Evolutionary conservation across 441 rosid species (phyloP), one percentile per base, ranked within the genome.

Genomic region (Cnidoscolus chayamansa): DNA sequence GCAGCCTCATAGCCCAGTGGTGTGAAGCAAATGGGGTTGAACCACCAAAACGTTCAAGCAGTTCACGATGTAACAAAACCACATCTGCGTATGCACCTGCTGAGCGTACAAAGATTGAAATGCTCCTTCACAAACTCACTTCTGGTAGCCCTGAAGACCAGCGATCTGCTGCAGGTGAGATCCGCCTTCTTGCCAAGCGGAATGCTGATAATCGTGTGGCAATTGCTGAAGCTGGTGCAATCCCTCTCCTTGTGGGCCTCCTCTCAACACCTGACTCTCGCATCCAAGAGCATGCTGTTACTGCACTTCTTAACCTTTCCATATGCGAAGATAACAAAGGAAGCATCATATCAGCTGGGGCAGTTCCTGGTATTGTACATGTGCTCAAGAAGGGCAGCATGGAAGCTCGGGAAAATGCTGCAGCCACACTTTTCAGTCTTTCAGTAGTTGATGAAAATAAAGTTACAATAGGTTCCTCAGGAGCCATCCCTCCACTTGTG

Each of bases 341-440:
- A 68, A 86, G 84, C 73, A 94, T 94, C 57, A 86, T 90, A 68
- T 81, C 86, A 20, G 87, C 86, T 40, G 96, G 93, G 66, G 99
- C 99, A 32, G 89, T 94, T 72, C 99, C 96, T 25, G 94, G 96
- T 72, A 89, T 92, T 62, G 93, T 92, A 65, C 90, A 84, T 62
- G 99, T 94, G 55, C 94, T 94, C 19, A 92, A 87, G 85, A 94
- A 81, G 67, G 99, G 99, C 57, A 94, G 97, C 87, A 94, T 90
- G 99, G 97, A 92, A 70, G 97, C 99, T 25, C 90, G 96, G 79
- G 99, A 94, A 79, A 94, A 94, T 71, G 97, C 99, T 2, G 97
- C 99, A 1, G 99, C 97, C 55, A 89, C 98, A 19, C 94, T 94
- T 70, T 94, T 92, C 77, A 94, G 98, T 80, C 90, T 94, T 63